Evolutionary conservation across 129 eudicot genomes (phyloP).

Genomic region (Flaveria sonorensis): DNA sequence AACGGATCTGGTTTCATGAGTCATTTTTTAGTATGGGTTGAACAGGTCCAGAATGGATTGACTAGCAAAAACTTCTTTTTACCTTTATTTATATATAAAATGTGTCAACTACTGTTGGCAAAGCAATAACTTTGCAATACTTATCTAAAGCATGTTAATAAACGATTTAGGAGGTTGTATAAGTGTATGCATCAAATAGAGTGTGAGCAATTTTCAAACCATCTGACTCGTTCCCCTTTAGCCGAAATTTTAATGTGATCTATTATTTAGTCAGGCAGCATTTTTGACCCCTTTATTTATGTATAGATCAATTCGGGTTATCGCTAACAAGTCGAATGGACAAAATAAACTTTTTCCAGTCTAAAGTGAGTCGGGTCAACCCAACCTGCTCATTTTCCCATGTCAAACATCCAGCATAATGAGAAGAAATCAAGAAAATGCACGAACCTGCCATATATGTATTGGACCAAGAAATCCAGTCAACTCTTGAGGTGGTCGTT

Average conservation of each 20-base stretch:
- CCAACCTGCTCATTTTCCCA: constrained; percentile 1
- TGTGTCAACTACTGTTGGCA: not conserved
- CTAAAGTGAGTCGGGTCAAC: constrained; percentile 14
- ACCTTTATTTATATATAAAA: too few species aligned
- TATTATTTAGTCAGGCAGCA: not conserved
- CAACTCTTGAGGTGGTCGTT: constrained; percentile 47
- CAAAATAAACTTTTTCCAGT: not conserved
- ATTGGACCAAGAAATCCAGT: constrained; percentile 89
- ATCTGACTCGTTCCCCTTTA: not conserved
- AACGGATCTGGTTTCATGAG: not conserved
- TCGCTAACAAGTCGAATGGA: not conserved
- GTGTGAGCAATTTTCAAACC: not conserved
- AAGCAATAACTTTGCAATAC: not conserved
- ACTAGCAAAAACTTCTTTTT: not conserved
- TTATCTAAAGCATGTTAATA: too few species aligned
- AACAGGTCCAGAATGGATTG: not conserved
- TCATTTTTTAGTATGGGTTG: not conserved
- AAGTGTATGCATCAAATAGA: not conserved
- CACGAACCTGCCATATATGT: constrained; percentile 97
- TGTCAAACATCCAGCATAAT: constrained; percentile 13
- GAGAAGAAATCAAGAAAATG: constrained; percentile 16
- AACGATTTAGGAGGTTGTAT: too few species aligned
- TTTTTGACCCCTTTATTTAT: not conserved
- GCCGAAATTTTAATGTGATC: not conserved
- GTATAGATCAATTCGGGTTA: not conserved